A percentile compares a stretch with the other conserved stretches of the same genome.
phyloP scores from a whole-genome alignment of 2,329 filamentous ascomycete genomes.

The Sporothrix curviconia region DNA sequence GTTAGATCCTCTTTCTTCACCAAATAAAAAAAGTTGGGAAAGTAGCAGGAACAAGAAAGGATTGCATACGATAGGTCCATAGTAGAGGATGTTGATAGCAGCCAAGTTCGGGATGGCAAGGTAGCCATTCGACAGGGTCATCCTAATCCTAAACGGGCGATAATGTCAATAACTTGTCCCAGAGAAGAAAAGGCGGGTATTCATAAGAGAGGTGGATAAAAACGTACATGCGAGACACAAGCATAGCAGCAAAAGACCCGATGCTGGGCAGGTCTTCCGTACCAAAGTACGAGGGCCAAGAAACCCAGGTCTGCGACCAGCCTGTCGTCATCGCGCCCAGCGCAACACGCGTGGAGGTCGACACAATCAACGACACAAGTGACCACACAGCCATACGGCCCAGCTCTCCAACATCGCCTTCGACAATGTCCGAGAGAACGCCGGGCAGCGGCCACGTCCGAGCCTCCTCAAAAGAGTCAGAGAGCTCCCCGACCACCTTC shows the following conservation, averaged over 20 bases:
- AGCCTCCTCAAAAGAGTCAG: not conserved
- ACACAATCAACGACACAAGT: not conserved
- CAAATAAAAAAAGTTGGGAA: not conserved
- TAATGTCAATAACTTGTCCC: not conserved
- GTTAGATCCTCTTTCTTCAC: not conserved
- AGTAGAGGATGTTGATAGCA: conserved; percentile 60
- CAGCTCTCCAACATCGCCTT: conserved; percentile 5
- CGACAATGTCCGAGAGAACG: conserved; percentile 7
- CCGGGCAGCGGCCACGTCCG: conserved; percentile 10
- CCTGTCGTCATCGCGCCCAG: not conserved
- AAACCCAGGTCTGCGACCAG: not conserved
- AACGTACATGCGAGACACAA: conserved; percentile 12
- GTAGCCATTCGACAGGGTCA: conserved; percentile 67
- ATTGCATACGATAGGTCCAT: conserved; percentile 60
- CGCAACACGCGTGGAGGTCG: not conserved
- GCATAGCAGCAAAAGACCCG: not conserved
- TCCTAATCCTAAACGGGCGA: conserved; percentile 33
- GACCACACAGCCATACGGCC: conserved; percentile 3
- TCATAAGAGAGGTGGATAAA: too few relatives aligned
- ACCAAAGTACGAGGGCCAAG: not conserved
- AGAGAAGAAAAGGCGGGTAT: not conserved
- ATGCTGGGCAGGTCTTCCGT: not conserved
- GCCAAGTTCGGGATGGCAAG: conserved; percentile 59
- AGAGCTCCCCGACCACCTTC: not conserved
- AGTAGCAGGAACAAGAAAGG: not conserved